Percentiles rank a stretch among this genome's conserved stretches.
Evolutionary conservation across 2,329 filamentous ascomycete genomes (phyloP).

Genomic region (Exserohilum turcica): DNA sequence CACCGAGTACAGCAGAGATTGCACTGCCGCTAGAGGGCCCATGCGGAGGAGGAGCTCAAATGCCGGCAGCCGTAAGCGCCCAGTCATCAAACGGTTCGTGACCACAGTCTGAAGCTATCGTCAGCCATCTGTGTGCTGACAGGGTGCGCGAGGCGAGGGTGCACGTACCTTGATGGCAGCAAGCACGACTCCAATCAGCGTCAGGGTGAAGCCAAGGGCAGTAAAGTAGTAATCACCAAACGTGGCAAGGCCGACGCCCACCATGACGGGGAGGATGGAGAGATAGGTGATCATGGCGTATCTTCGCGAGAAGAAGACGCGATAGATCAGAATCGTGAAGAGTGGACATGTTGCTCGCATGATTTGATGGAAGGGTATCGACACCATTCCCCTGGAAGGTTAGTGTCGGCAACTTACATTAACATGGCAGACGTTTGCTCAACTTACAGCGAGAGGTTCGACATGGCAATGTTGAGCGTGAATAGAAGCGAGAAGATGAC

Average conservation of each 20-base stretch:
- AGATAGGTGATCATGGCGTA: conserved; percentile 3
- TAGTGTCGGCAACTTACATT: too few relatives aligned
- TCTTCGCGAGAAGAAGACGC: conserved; percentile 1
- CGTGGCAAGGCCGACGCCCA: conserved; percentile 3
- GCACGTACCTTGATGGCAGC: conserved; percentile 4
- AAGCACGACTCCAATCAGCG: conserved; percentile 4
- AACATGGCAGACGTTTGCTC: too few relatives aligned
- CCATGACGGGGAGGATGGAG: conserved; percentile 5
- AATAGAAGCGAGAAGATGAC: conserved; percentile 4
- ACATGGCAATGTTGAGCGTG: conserved; percentile 6
- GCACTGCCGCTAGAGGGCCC: conserved; percentile 4
- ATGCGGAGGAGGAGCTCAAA: conserved; percentile 7
- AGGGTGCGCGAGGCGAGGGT: not conserved
- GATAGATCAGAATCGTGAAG: conserved; percentile 4
- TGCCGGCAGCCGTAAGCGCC: conserved; percentile 3
- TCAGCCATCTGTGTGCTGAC: not conserved
- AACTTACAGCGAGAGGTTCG: conserved; percentile 5
- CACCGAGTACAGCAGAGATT: conserved; percentile 6
- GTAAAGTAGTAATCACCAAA: conserved; percentile 9
- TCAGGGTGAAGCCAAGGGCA: conserved; percentile 1
- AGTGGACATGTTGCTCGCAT: conserved; percentile 8
- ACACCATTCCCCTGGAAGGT: not conserved
- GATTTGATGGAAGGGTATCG: conserved; percentile 4
- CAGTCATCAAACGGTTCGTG: conserved; percentile 9
- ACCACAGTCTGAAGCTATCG: conserved; percentile 1